Evolutionary conservation across 805 yeast genomes (phyloP).

Genomic region (Yarrowia alimentaria): DNA sequence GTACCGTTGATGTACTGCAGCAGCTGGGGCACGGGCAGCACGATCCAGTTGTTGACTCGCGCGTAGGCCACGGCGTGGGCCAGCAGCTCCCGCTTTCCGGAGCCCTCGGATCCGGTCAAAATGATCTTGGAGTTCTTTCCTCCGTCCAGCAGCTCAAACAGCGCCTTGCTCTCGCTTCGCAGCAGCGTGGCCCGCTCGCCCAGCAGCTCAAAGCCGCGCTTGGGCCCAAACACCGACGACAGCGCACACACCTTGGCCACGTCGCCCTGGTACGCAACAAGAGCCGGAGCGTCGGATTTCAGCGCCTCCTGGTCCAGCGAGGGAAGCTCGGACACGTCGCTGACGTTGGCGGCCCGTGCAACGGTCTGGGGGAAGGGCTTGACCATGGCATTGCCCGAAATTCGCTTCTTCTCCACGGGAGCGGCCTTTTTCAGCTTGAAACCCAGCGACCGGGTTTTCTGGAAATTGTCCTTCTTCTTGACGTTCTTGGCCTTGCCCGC

Average conservation of each 20-base stretch:
- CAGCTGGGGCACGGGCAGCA: conserved; percentile 22
- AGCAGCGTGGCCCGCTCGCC: conserved; percentile 23
- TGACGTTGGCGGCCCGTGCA: not conserved
- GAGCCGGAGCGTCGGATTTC: not conserved
- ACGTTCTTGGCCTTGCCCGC: not conserved
- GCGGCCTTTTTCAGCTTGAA: conserved; percentile 27
- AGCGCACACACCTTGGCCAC: not conserved
- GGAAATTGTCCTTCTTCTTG: conserved; percentile 1
- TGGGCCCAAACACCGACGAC: conserved; percentile 5
- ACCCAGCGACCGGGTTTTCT: conserved; percentile 4
- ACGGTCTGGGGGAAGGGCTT: conserved; percentile 2
- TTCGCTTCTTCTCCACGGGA: conserved; percentile 4
- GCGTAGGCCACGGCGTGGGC: conserved; percentile 22
- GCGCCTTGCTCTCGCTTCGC: not conserved
- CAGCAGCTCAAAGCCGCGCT: conserved; percentile 23
- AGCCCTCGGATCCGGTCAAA: conserved; percentile 1
- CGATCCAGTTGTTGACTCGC: conserved; percentile 6
- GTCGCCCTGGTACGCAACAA: conserved; percentile 7
- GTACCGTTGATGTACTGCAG: conserved; percentile 19
- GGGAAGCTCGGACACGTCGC: not conserved
- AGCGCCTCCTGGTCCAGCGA: conserved; percentile 1
- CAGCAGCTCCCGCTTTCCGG: conserved; percentile 16
- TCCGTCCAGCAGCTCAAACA: not conserved
- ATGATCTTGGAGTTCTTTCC: not conserved
- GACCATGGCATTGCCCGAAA: conserved; percentile 1